Percentiles rank a stretch among this genome's conserved stretches.
These are phyloP conservation scores for Symbiodinium pilosum DNA, from an alignment of 73 alveolate genomes.

Conservation along the genomic window DNA sequence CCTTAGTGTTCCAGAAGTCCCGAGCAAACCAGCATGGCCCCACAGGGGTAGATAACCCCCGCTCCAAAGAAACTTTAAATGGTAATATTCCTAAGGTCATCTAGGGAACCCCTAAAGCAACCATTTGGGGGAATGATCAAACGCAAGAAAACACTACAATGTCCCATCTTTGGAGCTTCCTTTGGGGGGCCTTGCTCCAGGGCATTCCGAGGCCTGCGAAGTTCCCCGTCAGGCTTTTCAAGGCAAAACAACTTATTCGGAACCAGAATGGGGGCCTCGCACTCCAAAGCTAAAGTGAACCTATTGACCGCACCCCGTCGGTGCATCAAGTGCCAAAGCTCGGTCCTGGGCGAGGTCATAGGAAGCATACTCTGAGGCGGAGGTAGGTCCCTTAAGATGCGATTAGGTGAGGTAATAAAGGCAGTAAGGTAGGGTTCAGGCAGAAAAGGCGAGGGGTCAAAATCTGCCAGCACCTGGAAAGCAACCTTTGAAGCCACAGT, in stretches of 20 bases:
- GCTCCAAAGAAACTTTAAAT: too few species aligned
- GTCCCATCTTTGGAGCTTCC: background rate
- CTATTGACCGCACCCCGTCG: background rate
- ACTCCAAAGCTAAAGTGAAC: background rate
- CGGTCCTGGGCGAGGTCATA: background rate
- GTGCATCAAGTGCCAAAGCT: background rate
- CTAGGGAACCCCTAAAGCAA: background rate
- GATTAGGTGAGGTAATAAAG: background rate
- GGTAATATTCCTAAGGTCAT: conserved; percentile 17
- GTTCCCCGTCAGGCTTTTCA: background rate
- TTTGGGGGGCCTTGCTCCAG: background rate
- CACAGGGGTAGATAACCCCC: too few species aligned
- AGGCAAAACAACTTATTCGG: background rate
- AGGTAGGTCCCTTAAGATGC: background rate
- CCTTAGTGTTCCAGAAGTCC: too few species aligned
- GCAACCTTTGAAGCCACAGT: background rate
- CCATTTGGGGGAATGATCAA: background rate
- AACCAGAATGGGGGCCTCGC: background rate
- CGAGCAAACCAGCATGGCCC: too few species aligned
- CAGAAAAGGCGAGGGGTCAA: background rate
- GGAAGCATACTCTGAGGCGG: background rate
- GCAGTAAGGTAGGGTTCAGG: background rate
- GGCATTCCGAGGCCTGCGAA: background rate
- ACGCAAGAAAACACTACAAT: background rate
- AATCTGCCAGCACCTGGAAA: background rate